Base-by-base conservation (phyloP, 805 yeast genomes). In the Zygosaccharomyces gambellarensis region DNA sequence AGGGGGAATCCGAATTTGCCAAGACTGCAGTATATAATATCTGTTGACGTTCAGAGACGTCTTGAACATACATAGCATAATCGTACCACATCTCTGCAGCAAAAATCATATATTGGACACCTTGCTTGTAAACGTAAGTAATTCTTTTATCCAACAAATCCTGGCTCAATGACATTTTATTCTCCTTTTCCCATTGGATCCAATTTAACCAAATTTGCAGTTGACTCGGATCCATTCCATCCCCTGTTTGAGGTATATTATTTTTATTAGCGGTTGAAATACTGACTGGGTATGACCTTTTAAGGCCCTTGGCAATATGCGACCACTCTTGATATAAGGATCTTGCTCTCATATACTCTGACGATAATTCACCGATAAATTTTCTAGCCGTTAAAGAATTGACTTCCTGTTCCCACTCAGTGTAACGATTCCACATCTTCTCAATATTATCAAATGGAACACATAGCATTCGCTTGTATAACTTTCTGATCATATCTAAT, bases 261-360 rank as follows among this genome's bases (percentile, higher is more conserved):
- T 67, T 52, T 50, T 52, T 59, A 28, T 60, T 59, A 4, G 57
- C 64, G 27, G 61, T 62, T 12, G 58, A 45, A 30, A 63, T 48
- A 31, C 58, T 56, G 5, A 61, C 54, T 12, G 67, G 67, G 3
- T 56, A 45, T 22, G 70, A 69, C 50, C 82, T 68, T 47, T 71
- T 71, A 8, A 87, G 60, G 19, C 76, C 78, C 32, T 71, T 69
- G 0, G 88, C 79, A 3, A 84, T 55, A 53, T 79, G 78, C 10
- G 75, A 72, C 77, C 89, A 80, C 61, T 87, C 96, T 38, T 79
- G 81, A 52, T 80, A 80, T 70, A 86, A 75, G 0, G 94, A 78
- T 53, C 97, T 76, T 1, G 96, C 90, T 55, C 78, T 81, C 96
- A 92, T 87, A 63, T 90, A 94, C 11, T 81, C 85, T 3, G 87